Evolutionary conservation across 768 basidiomycete species (phyloP).

Genomic region (Pisolithus sp.): DNA sequence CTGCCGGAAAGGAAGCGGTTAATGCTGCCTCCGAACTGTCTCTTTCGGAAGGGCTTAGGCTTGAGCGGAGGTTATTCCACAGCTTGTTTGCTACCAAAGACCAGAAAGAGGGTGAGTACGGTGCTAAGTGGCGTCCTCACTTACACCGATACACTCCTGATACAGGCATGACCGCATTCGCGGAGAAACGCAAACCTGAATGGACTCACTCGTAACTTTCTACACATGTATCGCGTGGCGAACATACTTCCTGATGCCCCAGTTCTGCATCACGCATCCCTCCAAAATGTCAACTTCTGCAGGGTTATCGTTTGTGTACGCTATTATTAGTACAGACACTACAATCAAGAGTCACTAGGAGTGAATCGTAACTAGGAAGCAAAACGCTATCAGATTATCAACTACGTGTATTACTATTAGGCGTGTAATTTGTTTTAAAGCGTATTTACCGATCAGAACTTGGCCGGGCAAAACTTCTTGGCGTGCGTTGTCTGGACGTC

Average conservation of each 20-base stretch:
- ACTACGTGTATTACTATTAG: neutral
- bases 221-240: too few species aligned
- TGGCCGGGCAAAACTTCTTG: slow-evolving; percentile 6
- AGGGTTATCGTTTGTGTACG: too few species aligned
- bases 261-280: too few species aligned
- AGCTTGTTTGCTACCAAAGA: slow-evolving; percentile 88
- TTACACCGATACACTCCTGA: slow-evolving; percentile 1
- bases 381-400: too few species aligned
- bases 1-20: slow-evolving; percentile 90
- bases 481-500: slow-evolving; percentile 15
- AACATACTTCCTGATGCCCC: too few species aligned
- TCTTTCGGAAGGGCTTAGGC: slow-evolving; percentile 75
- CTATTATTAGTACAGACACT: neutral
- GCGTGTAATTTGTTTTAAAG: neutral
- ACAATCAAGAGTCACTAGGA: neutral
- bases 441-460: neutral
- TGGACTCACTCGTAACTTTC: slow-evolving; percentile 54
- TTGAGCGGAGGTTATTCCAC: slow-evolving; percentile 89
- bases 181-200: slow-evolving; percentile 83
- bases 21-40: slow-evolving; percentile 86
- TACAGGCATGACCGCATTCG: slow-evolving; percentile 89
- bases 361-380: too few species aligned
- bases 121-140: neutral
- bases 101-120: slow-evolving; percentile 81
- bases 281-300: too few species aligned